Evolutionary conservation across 768 basidiomycete species (phyloP), one percentile per base, ranked within the genome.

Genomic region (Melanogaster broomeanus): DNA sequence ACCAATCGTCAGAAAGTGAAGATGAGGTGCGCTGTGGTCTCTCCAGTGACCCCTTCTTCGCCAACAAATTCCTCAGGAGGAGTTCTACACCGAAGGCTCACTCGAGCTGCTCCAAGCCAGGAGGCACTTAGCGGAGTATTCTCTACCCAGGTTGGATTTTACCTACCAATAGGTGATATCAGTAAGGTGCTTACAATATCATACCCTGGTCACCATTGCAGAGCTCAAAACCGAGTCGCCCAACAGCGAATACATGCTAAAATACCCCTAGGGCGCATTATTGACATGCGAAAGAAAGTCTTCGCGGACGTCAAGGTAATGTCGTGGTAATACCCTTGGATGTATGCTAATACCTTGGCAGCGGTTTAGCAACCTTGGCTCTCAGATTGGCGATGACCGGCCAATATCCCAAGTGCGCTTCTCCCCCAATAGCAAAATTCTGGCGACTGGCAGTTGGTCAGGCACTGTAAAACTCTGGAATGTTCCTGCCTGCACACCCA

Each of bases 301-400:
- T 98, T 93, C 61, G 75, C 80, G 2, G 86, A 93, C 59, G 87
- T 99, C 59, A 96, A 97, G 77, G 94, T 94, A 56, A 55, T 81
- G 63, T 12, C 16, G 6, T n/a, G 6, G 2, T 15, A 15, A 31
- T 33, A 10, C 19, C 31, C 21, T 21, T 21, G 18, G 33, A 21
- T 21, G n/a, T 24, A 2, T 24, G 22, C 47, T 51, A 41, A 53
- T 15, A 35, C 18, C 18, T n/a, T 24, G 21, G 2, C 60, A 95
- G 92, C 90, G 85, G 70, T 94, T 90, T 69, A 78, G 84, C 42
- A 96, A 94, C 62, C 82, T 98, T 40, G 97, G 97, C 21, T 98
- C 97, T 0, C 96, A 98, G 78, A 94, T 98, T 59, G 97, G 94
- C 48, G 97, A 98, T 68, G 94, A 97, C 59, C 82, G 97, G 38